Evolutionary conservation across 2,329 filamentous ascomycete species (phyloP).

Genomic region (Ambrosiella cleistominuta): DNA sequence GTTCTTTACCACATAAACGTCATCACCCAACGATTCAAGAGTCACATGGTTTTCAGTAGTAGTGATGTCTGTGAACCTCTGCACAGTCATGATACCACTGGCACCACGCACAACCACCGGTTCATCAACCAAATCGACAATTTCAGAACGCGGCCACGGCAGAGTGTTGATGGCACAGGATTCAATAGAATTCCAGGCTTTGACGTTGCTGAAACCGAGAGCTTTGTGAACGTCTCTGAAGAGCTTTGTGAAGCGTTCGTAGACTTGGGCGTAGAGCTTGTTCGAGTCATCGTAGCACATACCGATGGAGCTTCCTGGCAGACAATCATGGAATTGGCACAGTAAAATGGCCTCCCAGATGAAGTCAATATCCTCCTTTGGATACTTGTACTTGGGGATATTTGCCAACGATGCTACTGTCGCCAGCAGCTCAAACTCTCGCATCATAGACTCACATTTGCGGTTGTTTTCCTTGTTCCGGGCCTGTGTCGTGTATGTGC

Average conservation of each 20-base stretch:
- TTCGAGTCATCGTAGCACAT: conserved; percentile 98
- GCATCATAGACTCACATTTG: conserved; percentile 65
- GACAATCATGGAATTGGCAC: conserved; percentile 94
- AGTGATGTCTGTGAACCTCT: too few relatives aligned
- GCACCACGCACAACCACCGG: too few relatives aligned
- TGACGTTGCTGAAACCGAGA: conserved; percentile 35
- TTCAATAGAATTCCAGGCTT: too few relatives aligned
- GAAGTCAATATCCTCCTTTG: conserved; percentile 78
- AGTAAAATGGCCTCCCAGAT: conserved; percentile 91
- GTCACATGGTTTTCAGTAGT: conserved; percentile 22
- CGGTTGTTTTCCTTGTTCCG: conserved; percentile 96
- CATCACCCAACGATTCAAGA: conserved; percentile 32
- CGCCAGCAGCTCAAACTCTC: conserved; percentile 74
- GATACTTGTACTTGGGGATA: conserved; percentile 69
- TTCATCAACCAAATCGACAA: too few relatives aligned
- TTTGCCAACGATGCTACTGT: conserved; percentile 66
- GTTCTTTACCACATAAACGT: conserved; percentile 66
- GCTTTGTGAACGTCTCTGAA: conserved; percentile 50
- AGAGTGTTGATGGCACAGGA: too few relatives aligned
- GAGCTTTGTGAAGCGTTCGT: conserved; percentile 55
- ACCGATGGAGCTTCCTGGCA: conserved; percentile 86
- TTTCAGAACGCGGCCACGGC: too few relatives aligned
- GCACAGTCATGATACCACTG: too few relatives aligned
- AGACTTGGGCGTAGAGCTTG: conserved; percentile 69
- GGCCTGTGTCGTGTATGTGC: conserved; percentile 91